These are phyloP conservation scores for Metarhizium brunneum DNA, from an alignment of 2,329 filamentous ascomycete species.

Conservation along the genomic window DNA sequence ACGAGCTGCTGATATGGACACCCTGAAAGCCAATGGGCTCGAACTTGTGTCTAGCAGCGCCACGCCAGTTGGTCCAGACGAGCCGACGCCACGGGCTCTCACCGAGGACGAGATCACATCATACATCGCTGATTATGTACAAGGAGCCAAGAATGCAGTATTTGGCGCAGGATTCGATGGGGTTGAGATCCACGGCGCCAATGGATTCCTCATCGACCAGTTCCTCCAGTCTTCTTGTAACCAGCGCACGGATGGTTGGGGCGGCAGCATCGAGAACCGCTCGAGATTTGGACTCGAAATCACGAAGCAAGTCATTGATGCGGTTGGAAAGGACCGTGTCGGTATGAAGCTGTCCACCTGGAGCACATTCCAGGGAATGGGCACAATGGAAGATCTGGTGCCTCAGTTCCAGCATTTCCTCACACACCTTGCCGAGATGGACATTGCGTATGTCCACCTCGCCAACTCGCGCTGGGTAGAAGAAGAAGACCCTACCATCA, in stretches of 20 bases:
- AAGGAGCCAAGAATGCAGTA: slow-evolving; percentile 41
- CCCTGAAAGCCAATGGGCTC: background rate
- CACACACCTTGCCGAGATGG: slow-evolving; percentile 36
- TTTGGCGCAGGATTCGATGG: slow-evolving; percentile 59
- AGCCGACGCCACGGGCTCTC: slow-evolving; percentile 24
- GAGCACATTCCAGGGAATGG: background rate
- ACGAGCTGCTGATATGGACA: background rate
- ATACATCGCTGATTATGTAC: slow-evolving; percentile 51
- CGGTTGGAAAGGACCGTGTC: slow-evolving; percentile 37
- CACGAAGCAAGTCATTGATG: slow-evolving; percentile 28
- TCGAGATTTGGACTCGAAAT: slow-evolving; percentile 41
- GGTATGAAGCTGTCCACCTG: background rate
- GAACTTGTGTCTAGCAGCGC: background rate
- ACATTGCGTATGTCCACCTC: slow-evolving; percentile 52
- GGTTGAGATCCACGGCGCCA: slow-evolving; percentile 50
- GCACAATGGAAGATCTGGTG: background rate
- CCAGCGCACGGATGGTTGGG: slow-evolving; percentile 43
- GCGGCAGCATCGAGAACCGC: slow-evolving; percentile 44
- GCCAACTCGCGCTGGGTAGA: slow-evolving; percentile 42
- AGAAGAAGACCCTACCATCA: background rate
- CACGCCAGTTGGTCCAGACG: background rate
- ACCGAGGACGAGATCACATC: slow-evolving; percentile 55
- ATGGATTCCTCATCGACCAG: slow-evolving; percentile 56
- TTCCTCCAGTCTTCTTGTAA: slow-evolving; percentile 45
- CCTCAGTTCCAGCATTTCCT: slow-evolving; percentile 36